Conservation (phyloP, 2,329 filamentous ascomycete genomes). For the Phyllosticta citriasiana region DNA sequence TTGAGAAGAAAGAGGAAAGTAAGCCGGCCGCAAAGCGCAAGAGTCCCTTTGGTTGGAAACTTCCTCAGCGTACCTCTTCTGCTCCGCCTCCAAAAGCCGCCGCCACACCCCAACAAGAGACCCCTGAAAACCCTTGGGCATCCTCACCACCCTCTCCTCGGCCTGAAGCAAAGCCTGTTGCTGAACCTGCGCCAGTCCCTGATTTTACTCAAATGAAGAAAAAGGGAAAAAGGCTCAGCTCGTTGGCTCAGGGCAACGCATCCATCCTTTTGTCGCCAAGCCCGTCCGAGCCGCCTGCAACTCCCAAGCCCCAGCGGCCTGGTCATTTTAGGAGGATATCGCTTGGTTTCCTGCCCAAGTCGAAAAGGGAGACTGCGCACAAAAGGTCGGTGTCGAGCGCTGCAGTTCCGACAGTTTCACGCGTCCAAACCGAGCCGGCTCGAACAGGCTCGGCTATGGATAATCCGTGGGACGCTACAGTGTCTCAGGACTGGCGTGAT, state of each 20-base stretch:
- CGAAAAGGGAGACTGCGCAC: conserved; percentile 3
- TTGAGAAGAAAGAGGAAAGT: background rate
- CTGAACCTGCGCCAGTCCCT: background rate
- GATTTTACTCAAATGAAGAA: background rate
- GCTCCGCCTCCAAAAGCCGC: background rate
- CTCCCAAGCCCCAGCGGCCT: background rate
- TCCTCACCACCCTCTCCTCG: background rate
- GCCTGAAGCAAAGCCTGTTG: background rate
- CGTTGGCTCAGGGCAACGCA: background rate
- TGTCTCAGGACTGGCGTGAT: background rate
- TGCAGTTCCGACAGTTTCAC: conserved; percentile 1
- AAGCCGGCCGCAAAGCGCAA: background rate
- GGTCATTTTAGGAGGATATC: background rate
- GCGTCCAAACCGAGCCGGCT: background rate
- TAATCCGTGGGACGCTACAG: background rate
- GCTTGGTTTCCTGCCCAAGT: background rate
- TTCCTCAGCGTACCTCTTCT: background rate
- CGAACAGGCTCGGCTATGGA: background rate
- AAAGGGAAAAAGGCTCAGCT: conserved; percentile 7
- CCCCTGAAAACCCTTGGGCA: background rate
- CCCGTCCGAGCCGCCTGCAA: background rate
- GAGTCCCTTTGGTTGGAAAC: background rate
- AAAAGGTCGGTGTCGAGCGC: conserved; percentile 5
- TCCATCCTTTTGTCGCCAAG: background rate
- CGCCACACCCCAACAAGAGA: background rate